Conservation (phyloP, 176 grass and related monocot genomes). For the Paspalum vaginatum region DNA sequence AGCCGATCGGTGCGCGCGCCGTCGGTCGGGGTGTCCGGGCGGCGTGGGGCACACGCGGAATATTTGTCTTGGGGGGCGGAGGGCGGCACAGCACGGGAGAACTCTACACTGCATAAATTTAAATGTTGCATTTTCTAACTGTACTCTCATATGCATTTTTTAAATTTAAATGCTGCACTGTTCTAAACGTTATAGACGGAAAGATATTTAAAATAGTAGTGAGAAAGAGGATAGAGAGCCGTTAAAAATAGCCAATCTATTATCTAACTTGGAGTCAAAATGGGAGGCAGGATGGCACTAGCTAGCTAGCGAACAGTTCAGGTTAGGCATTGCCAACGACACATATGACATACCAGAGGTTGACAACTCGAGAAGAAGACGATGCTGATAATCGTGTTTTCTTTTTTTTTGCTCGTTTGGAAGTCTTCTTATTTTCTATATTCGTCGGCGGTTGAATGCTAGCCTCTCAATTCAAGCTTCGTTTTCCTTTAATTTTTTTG, state of each 20-base stretch:
- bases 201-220: no score
- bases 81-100: not conserved
- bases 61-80: constrained; percentile 5
- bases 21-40: not conserved
- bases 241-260: no score
- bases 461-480: not conserved
- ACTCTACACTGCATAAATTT: no score
- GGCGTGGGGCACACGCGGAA: not conserved
- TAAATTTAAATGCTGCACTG: no score
- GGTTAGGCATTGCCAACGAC: constrained; percentile 47
- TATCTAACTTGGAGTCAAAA: constrained; percentile 18
- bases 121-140: no score
- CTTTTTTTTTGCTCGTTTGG: not conserved
- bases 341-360: not conserved
- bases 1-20: not conserved
- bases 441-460: not conserved
- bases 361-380: constrained; percentile 32
- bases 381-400: not conserved
- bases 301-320: not conserved
- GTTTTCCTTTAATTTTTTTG: not conserved
- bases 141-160: no score
- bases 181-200: no score
- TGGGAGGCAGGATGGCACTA: constrained; percentile 21
- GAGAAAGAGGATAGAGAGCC: no score
- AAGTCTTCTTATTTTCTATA: not conserved